Percentiles rank a stretch among this genome's conserved stretches.
Evolutionary conservation across 116 monocot genomes (phyloP).

Genomic region (Trichopus zeylanicus): DNA sequence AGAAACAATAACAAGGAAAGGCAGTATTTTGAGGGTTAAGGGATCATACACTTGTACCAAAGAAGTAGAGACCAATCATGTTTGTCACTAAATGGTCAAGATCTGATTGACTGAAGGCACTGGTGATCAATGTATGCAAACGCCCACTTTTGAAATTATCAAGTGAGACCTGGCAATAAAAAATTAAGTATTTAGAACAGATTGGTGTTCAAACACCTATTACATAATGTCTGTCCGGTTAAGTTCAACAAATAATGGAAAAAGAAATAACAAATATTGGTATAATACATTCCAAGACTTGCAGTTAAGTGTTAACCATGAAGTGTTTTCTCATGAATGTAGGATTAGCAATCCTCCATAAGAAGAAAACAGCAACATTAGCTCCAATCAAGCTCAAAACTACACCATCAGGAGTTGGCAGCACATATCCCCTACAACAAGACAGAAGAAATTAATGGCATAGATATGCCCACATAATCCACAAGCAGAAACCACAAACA

Average conservation of each 20-base stretch:
- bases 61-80: constrained; percentile 93
- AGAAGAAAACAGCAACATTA: constrained; percentile 67
- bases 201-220: no score
- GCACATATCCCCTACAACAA: constrained; percentile 18
- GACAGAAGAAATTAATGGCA: neutral
- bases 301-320: constrained; percentile 29
- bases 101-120: constrained; percentile 84
- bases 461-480: no score
- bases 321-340: constrained; percentile 78
- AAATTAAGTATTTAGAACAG: no score
- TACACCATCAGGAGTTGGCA: constrained; percentile 26
- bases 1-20: constrained; percentile 3
- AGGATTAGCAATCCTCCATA: constrained; percentile 69
- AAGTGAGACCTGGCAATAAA: constrained; percentile 3
- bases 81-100: constrained; percentile 58
- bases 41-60: constrained; percentile 66
- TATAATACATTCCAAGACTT: no score
- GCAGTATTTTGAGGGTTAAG: neutral
- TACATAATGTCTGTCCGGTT: neutral
- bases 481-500: no score
- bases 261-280: neutral
- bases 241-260: neutral
- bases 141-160: constrained; percentile 23
- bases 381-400: constrained; percentile 58
- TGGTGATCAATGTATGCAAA: constrained; percentile 75